phyloP scores from a whole-genome alignment of 306 rosid genomes.

The Quercus rubra region DNA sequence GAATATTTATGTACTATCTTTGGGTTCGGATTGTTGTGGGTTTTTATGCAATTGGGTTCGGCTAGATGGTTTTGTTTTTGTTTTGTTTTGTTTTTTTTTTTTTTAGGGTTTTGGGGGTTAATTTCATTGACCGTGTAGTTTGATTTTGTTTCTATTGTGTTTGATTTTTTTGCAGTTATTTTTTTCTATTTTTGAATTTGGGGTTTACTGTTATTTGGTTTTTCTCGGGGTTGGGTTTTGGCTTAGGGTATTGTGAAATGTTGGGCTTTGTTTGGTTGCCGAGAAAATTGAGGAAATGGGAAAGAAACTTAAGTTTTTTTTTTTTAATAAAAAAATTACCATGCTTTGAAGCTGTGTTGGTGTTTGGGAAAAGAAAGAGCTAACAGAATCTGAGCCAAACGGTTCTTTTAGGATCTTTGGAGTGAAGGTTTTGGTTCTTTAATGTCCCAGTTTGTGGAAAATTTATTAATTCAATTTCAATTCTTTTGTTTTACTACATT shows the following conservation, averaged over 20 bases:
- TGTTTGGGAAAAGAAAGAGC: conserved; percentile 1
- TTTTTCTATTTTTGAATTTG: conserved; percentile 11
- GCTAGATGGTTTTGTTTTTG: conserved; percentile 12
- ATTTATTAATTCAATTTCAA: conserved; percentile 1
- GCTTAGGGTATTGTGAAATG: conserved; percentile 15
- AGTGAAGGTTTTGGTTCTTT: background rate
- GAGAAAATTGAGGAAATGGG: conserved; percentile 2
- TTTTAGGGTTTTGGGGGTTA: conserved; percentile 29
- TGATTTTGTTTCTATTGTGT: conserved; percentile 24
- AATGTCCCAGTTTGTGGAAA: conserved; percentile 9
- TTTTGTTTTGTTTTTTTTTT: too few relatives aligned
- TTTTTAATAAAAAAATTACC: background rate
- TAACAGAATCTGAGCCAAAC: background rate
- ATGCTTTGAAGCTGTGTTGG: background rate
- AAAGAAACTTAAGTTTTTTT: background rate
- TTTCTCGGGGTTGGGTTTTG: conserved; percentile 31
- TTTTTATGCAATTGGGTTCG: conserved; percentile 25
- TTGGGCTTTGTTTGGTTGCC: conserved; percentile 13
- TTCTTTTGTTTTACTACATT: background rate
- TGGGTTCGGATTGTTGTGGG: conserved; percentile 18
- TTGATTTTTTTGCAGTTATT: conserved; percentile 9
- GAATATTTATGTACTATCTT: conserved; percentile 45
- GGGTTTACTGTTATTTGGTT: conserved; percentile 39
- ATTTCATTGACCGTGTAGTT: conserved; percentile 9
- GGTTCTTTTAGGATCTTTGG: conserved; percentile 13